Conservation (phyloP, 1,284 basidiomycete genomes). For the Leccinum ponderosum region DNA sequence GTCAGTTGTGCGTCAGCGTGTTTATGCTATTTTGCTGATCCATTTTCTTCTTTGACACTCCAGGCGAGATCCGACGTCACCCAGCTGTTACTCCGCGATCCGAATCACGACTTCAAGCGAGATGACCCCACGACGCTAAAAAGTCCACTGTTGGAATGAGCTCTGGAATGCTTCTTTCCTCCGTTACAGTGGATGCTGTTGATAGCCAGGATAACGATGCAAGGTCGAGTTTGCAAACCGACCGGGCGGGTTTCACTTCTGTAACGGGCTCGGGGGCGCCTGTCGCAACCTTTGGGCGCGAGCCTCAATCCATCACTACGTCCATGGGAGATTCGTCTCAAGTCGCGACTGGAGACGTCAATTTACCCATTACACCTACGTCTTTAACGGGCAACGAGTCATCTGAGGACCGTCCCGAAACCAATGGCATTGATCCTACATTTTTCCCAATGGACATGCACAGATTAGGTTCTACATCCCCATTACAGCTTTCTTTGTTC, state of each 20-base stretch:
- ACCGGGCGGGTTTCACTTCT: not conserved
- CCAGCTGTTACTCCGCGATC: constrained; percentile 29
- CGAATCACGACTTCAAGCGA: constrained; percentile 13
- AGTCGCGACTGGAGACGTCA: not conserved
- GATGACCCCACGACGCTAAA: constrained; percentile 22
- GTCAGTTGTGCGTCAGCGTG: not conserved
- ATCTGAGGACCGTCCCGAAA: not conserved
- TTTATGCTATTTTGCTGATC: not conserved
- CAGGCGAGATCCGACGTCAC: constrained; percentile 22
- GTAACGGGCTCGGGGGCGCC: not conserved
- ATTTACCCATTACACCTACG: not conserved
- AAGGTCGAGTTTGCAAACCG: not conserved
- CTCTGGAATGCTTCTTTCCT: not conserved
- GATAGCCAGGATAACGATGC: not conserved
- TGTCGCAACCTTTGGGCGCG: not conserved
- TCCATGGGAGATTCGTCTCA: not conserved
- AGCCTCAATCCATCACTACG: not conserved
- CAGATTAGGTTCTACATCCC: constrained; percentile 3
- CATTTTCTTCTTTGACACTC: not conserved
- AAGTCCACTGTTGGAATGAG: not conserved
- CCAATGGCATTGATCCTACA: not conserved
- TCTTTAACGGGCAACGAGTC: not conserved
- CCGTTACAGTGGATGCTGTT: not conserved
- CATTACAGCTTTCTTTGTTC: not conserved
- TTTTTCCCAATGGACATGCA: not conserved